A percentile compares a stretch with the other conserved stretches of the same genome.
These are phyloP conservation scores for Hansenula sp. DNA, from an alignment of 1,139 yeast genomes.

Conservation along the genomic window DNA sequence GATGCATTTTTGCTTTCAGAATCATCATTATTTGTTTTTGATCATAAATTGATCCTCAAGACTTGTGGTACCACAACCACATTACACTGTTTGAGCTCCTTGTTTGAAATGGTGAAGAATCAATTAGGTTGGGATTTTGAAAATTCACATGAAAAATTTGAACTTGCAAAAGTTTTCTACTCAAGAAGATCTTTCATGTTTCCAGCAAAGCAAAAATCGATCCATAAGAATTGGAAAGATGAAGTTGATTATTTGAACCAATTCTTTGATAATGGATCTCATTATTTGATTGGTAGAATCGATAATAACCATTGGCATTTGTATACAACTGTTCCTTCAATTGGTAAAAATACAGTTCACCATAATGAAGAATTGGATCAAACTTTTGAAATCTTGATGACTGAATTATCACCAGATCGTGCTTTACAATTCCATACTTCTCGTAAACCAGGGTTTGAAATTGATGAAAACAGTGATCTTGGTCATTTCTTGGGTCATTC, in stretches of 20 bases:
- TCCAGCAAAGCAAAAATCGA: slow-evolving; percentile 76
- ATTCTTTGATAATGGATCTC: slow-evolving; percentile 56
- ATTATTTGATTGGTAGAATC: slow-evolving; percentile 78
- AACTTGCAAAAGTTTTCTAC: slow-evolving; percentile 71
- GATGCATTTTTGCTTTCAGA: slow-evolving; percentile 89
- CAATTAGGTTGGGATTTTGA: slow-evolving; percentile 32
- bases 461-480: slow-evolving; percentile 54
- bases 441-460: slow-evolving; percentile 42
- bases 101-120: slow-evolving; percentile 48
- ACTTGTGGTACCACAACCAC: slow-evolving; percentile 98
- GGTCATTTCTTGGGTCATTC: slow-evolving; percentile 75
- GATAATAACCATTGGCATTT: slow-evolving; percentile 86
- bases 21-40: slow-evolving; percentile 84
- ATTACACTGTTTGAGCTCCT: slow-evolving; percentile 64
- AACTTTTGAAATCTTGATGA: slow-evolving; percentile 89
- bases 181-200: slow-evolving; percentile 92
- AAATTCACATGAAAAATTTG: slow-evolving; percentile 11
- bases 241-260: slow-evolving; percentile 70
- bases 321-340: slow-evolving; percentile 53
- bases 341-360: slow-evolving; percentile 3
- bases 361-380: slow-evolving; percentile 43
- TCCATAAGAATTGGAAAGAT: slow-evolving; percentile 81
- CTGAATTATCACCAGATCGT: slow-evolving; percentile 60
- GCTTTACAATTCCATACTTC: slow-evolving; percentile 61
- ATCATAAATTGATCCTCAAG: slow-evolving; percentile 80